A percentile compares a stretch with the other conserved stretches of the same genome.
phyloP scores from a whole-genome alignment of 2,329 filamentous ascomycete species.

The Pleomassaria siparia region DNA sequence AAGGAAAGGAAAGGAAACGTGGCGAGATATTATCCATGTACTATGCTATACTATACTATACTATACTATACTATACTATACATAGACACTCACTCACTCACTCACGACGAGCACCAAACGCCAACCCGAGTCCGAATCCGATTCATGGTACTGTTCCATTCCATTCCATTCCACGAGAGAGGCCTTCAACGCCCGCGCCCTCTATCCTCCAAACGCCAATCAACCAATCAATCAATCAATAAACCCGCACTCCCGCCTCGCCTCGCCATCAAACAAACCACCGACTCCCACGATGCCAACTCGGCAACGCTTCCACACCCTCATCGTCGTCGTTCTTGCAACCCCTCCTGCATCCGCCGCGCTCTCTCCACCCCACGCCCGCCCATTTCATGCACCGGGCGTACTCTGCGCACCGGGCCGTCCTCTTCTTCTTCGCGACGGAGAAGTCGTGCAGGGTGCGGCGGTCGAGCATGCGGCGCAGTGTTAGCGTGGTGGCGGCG shows the following conservation, averaged over 20 bases:
- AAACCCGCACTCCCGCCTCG: slow-evolving; percentile 8
- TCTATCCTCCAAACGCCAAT: too few species aligned
- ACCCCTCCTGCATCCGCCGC: slow-evolving; percentile 33
- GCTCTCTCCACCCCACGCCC: slow-evolving; percentile 30
- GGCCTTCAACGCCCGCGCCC: too few species aligned
- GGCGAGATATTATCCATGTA: too few species aligned
- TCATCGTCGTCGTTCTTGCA: slow-evolving; percentile 40
- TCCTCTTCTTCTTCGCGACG: slow-evolving; percentile 21
- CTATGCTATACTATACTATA: too few species aligned
- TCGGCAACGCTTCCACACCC: slow-evolving; percentile 32
- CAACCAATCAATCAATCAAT: too few species aligned
- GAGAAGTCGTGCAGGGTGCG: slow-evolving; percentile 25
- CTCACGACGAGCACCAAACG: too few species aligned
- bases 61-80: too few species aligned
- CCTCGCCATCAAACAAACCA: slow-evolving; percentile 32
- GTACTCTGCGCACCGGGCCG: slow-evolving; percentile 30
- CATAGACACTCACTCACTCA: too few species aligned
- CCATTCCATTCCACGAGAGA: too few species aligned
- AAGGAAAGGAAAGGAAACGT: too few species aligned
- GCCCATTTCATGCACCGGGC: slow-evolving; percentile 40
- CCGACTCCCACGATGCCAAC: slow-evolving; percentile 36
- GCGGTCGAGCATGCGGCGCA: slow-evolving; percentile 30
- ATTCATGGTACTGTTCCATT: too few species aligned
- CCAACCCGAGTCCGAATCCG: too few species aligned
- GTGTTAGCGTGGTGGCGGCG: slow-evolving; percentile 33